Evolutionary conservation across 2,329 filamentous ascomycete species (phyloP).

Genomic region (Microcyclospora tardicrescens): DNA sequence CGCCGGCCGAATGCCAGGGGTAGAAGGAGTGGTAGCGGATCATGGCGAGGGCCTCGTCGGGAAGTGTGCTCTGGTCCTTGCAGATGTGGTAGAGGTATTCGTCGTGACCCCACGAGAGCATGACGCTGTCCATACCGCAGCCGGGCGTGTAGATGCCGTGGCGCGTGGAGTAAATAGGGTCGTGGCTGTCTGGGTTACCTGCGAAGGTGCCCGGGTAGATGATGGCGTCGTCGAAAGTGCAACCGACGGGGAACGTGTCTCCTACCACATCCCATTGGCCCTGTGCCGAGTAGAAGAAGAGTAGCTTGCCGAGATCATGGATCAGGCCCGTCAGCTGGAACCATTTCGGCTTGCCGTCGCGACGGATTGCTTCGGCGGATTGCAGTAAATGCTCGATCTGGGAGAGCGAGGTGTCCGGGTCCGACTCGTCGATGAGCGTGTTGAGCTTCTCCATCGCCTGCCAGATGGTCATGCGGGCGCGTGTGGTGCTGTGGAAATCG

Average conservation of each 20-base stretch:
- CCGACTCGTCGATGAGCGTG: conserved; percentile 78
- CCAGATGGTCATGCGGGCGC: conserved; percentile 75
- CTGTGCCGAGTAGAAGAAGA: conserved; percentile 68
- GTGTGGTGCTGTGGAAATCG: conserved; percentile 51
- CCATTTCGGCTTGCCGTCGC: conserved; percentile 71
- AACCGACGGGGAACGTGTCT: conserved; percentile 70
- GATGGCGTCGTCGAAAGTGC: conserved; percentile 60
- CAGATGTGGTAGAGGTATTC: conserved; percentile 80
- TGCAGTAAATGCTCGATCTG: conserved; percentile 88
- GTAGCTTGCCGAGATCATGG: conserved; percentile 68
- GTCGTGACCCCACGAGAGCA: conserved; percentile 84
- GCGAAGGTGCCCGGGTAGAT: conserved; percentile 70
- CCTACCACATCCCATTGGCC: conserved; percentile 93
- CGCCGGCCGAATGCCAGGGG: conserved; percentile 73
- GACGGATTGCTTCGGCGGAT: conserved; percentile 75
- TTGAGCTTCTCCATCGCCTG: conserved; percentile 87
- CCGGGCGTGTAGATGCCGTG: conserved; percentile 67
- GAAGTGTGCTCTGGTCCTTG: conserved; percentile 68
- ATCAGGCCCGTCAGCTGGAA: conserved; percentile 68
- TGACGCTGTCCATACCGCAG: conserved; percentile 75
- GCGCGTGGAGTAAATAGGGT: conserved; percentile 62
- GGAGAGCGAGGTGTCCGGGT: conserved; percentile 74
- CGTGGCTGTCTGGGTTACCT: conserved; percentile 58
- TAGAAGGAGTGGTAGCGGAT: conserved; percentile 91
- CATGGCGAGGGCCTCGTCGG: conserved; percentile 76